phyloP scores from a whole-genome alignment of 164 flowering plant species.

The Stephania yunnanensis region DNA sequence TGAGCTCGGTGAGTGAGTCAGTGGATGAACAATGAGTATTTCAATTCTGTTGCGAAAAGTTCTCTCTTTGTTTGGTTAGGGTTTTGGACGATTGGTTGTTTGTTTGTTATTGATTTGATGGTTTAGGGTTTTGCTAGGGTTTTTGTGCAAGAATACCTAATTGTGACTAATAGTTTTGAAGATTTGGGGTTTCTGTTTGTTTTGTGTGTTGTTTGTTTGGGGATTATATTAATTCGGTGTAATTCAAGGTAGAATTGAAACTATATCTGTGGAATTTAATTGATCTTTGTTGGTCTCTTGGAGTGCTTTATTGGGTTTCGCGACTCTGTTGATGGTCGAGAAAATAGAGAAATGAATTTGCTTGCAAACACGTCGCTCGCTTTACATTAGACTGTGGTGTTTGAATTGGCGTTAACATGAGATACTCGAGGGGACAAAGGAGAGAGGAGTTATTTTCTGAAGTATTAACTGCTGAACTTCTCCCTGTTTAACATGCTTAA shows the following conservation, averaged over 20 bases:
- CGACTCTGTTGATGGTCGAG: too few species aligned
- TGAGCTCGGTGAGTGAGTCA: constrained; percentile 59
- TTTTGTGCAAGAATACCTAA: not conserved
- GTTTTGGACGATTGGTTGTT: too few species aligned
- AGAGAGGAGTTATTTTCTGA: too few species aligned
- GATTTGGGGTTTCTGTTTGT: not conserved
- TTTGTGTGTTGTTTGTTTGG: not conserved
- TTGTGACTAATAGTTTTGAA: not conserved
- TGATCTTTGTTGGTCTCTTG: not conserved
- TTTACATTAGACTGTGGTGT: too few species aligned
- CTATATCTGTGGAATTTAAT: not conserved
- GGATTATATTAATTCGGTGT: not conserved
- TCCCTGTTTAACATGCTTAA: too few species aligned
- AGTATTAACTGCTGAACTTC: too few species aligned
- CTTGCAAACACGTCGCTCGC: too few species aligned
- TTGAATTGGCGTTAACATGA: too few species aligned
- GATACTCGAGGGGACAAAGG: too few species aligned
- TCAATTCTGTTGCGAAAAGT: too few species aligned
- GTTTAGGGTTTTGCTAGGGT: not conserved
- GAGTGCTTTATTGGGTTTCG: not conserved
- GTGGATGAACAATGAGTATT: not conserved
- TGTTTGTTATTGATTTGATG: not conserved
- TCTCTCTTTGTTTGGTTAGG: not conserved
- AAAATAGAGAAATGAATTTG: too few species aligned
- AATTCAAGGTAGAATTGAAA: not conserved